Conservation (phyloP, 805 yeast species). For the Tetrapisispora namnaoensis region DNA sequence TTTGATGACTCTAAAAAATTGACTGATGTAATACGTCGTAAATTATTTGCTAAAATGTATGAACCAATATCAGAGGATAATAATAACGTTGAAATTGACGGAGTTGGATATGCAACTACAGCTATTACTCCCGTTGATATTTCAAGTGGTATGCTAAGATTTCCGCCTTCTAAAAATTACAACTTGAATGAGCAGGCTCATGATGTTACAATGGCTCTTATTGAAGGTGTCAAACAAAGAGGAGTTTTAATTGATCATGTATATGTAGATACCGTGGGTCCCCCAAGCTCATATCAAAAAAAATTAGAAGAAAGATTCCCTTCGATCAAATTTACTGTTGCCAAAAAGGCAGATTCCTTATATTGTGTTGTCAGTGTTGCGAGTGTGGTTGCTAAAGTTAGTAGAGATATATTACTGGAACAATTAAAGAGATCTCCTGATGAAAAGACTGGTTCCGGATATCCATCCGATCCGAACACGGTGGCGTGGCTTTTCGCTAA, state of each 20-base stretch:
- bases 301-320: conserved; percentile 70
- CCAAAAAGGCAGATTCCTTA: conserved; percentile 90
- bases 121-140: conserved; percentile 82
- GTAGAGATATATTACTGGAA: conserved; percentile 56
- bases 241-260: conserved; percentile 62
- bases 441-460: conserved; percentile 73
- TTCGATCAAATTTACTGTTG: conserved; percentile 58
- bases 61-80: conserved; percentile 17
- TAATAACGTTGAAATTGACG: conserved; percentile 34
- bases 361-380: conserved; percentile 93
- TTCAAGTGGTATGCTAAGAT: conserved; percentile 76
- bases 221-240: conserved; percentile 48
- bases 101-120: conserved; percentile 83
- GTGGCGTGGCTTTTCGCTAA: conserved; percentile 56
- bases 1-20: conserved; percentile 91
- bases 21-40: conserved; percentile 58
- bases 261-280: conserved; percentile 94
- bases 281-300: conserved; percentile 73
- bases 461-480: conserved; percentile 89
- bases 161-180: conserved; percentile 37
- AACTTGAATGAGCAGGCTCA: conserved; percentile 95
- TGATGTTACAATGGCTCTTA: conserved; percentile 78
- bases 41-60: conserved; percentile 52
- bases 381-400: conserved; percentile 90
- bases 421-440: conserved; percentile 13